phyloP scores from a whole-genome alignment of 2,329 filamentous ascomycete genomes.

The Ascochyta pisi region DNA sequence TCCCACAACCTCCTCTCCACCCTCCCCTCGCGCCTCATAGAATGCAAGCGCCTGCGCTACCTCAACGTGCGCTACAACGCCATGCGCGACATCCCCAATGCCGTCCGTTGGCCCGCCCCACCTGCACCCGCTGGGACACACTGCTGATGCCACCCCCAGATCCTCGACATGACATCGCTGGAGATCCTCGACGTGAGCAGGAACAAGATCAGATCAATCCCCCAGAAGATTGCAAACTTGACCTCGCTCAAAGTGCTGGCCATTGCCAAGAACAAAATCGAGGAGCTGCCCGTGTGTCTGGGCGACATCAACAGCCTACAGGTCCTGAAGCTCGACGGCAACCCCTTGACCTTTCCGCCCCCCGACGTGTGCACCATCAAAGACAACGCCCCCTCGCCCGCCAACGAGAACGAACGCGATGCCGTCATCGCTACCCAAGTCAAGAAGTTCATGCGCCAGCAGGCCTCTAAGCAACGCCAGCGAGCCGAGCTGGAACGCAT shows the following conservation, averaged over 20 bases:
- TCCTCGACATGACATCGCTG: conserved; percentile 83
- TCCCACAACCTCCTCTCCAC: conserved; percentile 78
- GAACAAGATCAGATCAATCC: conserved; percentile 81
- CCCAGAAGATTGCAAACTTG: conserved; percentile 79
- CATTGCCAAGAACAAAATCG: conserved; percentile 84
- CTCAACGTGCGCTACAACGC: conserved; percentile 81
- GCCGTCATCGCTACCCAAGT: conserved; percentile 66
- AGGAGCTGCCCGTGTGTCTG: conserved; percentile 80
- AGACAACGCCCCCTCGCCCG: conserved; percentile 52
- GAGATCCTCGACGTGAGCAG: conserved; percentile 93
- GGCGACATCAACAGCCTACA: conserved; percentile 90
- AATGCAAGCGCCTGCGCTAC: conserved; percentile 79
- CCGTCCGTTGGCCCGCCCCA: conserved; percentile 56
- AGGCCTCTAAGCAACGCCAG: conserved; percentile 46
- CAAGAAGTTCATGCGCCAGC: conserved; percentile 63
- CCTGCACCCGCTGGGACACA: neutral
- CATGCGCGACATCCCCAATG: conserved; percentile 70
- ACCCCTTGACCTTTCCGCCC: conserved; percentile 80
- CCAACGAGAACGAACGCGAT: conserved; percentile 66
- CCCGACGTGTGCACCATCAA: conserved; percentile 53
- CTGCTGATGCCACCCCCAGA: conserved; percentile 57
- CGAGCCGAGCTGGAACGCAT: conserved; percentile 41
- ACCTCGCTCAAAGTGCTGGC: conserved; percentile 88
- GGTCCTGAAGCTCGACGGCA: conserved; percentile 88
- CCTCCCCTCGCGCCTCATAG: conserved; percentile 74